phyloP scores from a whole-genome alignment of 768 basidiomycete species.

The Phaffia australis region DNA sequence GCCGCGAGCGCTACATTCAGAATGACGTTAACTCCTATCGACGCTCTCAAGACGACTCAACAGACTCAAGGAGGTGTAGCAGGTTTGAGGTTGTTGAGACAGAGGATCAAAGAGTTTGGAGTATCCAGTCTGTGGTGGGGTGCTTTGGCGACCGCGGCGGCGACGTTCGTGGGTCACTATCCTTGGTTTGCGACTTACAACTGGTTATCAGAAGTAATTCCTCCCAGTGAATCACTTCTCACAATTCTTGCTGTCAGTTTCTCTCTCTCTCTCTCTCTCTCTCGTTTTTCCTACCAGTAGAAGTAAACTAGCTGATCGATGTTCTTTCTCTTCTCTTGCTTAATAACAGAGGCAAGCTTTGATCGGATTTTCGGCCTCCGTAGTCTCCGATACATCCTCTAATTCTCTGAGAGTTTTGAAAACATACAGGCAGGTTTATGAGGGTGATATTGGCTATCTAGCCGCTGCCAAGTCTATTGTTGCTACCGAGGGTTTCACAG shows the following conservation, averaged over 20 bases:
- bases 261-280: neutral
- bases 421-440: conserved; percentile 88
- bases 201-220: conserved; percentile 56
- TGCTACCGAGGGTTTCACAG: conserved; percentile 59
- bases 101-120: conserved; percentile 62
- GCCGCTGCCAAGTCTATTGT: conserved; percentile 70
- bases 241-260: conserved; percentile 48
- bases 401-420: conserved; percentile 88
- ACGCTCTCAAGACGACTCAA: conserved; percentile 84
- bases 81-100: conserved; percentile 56
- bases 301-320: no score
- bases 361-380: conserved; percentile 79
- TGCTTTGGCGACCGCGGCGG: conserved; percentile 79
- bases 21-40: conserved; percentile 84
- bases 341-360: conserved; percentile 56
- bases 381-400: conserved; percentile 72
- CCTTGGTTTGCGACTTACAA: conserved; percentile 66
- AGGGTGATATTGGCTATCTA: conserved; percentile 63
- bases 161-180: conserved; percentile 86
- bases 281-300: neutral
- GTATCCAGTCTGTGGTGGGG: conserved; percentile 67
- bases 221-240: conserved; percentile 45
- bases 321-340: no score
- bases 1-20: conserved; percentile 71
- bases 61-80: conserved; percentile 68